Evolutionary conservation across 352 stramenopile genomes (phyloP), one percentile per base, ranked within the genome.

Genomic region (Salisapilia sapeloensis): DNA sequence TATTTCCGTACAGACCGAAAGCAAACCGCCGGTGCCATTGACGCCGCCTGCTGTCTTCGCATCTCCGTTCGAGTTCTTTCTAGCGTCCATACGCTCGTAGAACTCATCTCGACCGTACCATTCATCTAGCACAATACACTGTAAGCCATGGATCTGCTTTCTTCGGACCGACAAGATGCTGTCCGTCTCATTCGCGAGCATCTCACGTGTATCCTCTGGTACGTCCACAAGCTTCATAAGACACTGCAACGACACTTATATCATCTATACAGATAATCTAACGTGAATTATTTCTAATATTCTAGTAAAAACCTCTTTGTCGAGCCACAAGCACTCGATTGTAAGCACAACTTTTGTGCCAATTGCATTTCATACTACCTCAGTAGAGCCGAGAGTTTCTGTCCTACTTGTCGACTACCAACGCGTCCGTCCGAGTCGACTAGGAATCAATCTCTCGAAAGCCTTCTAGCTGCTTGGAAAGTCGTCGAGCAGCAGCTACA

Each of bases 291-390:
- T 36, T 24, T 39, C 18, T 44, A 21, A 13, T 27, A 40, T 6
- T 38, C 28, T 40, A 87, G 72, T 40, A 43, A 45, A 19, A 40
- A 57, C 10, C 66, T 81, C 17, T 81, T 89, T 44, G 59, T 79
- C n/a, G 75, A 90, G 42, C 69, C 75, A 29, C 75, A 90, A 22
- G 84, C 71, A 34, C 59, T 90, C 35, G 66, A 79, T 48, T 90
- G 75, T 47, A 86, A 90, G 37, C 75, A 90, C 63, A 90, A 90
- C 36, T 90, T 87, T 33, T 90, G 75, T 33, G 64, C 54, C 46
- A 40, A 52, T 14, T 90, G 71, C 48, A 85, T 87, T 33, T 53
- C 75, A 16, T 33, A 55, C 20, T 64, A 85, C 27, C 36, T 90
- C 25, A 51, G 50, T 26, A 66, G 58, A 31, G 57, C 60, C 35